These are phyloP conservation scores for Globisporangium middletonii DNA, from an alignment of 352 stramenopile genomes.

Conservation along the genomic window DNA sequence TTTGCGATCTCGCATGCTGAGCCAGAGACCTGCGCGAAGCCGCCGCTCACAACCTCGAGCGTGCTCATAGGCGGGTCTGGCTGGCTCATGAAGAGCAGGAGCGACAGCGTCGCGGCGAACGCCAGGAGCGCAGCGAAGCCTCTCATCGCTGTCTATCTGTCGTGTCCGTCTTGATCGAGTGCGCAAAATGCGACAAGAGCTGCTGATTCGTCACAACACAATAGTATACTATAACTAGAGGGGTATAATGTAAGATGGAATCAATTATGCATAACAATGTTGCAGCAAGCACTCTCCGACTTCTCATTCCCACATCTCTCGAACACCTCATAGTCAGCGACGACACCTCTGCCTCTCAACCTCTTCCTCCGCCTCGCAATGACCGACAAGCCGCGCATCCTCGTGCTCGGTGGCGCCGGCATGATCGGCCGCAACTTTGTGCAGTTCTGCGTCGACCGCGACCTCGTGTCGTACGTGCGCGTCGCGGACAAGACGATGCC, in stretches of 20 bases:
- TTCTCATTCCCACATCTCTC: no score
- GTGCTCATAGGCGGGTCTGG: conserved; percentile 42
- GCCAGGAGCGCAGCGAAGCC: conserved; percentile 49
- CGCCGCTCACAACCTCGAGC: conserved; percentile 41
- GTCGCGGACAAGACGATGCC: conserved; percentile 86
- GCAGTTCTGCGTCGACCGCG: conserved; percentile 66
- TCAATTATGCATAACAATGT: no score
- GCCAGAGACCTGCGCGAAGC: conserved; percentile 29
- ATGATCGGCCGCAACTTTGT: conserved; percentile 89
- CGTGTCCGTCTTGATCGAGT: neutral
- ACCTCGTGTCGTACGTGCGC: conserved; percentile 59
- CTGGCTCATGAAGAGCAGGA: conserved; percentile 48
- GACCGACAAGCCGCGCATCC: conserved; percentile 54
- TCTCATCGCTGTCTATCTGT: conserved; percentile 17
- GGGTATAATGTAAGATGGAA: no score
- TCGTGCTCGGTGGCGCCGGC: conserved; percentile 78
- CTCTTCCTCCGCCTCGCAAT: neutral
- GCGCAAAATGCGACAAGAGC: no score
- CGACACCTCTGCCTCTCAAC: no score
- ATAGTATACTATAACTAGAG: no score
- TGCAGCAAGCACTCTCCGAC: no score
- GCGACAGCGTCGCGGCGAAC: conserved; percentile 28
- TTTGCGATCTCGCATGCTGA: conserved; percentile 57
- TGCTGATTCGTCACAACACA: no score
- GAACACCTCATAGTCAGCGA: no score